Base-by-base conservation (phyloP, 345 rosid genomes). In the Durio zibethinus region DNA sequence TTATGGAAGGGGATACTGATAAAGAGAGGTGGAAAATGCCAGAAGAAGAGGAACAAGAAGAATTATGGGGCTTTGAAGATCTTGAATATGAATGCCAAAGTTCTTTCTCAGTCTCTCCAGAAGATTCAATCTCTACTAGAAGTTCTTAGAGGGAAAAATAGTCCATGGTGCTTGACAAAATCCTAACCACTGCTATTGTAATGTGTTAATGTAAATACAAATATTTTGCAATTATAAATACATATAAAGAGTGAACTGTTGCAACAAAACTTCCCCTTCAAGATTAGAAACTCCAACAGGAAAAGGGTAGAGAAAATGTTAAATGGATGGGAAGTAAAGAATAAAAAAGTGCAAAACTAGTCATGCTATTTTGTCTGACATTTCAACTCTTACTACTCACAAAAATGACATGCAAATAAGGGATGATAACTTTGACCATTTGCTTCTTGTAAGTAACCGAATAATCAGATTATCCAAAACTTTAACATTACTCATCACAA, bases 11-110 rank as follows among this genome's bases (percentile, higher is more conserved):
- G 56, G 86, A 93, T 29, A 75, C 82, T 27, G 93, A 89, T 35
- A 78, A 82, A 40, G 98, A 91, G 76, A 89, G 80, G 79, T 96
- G 99, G 99, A 88, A 85, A 80, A 90, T 91, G 95, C 88, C 92
- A 5, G 88, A 85, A 79, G 93, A 86, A 77, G 91, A 93, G 80
- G 90, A 85, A 35, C 87, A 89, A 25, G 91, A 88, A 81, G 94
- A 92, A 65, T 86, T 93, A 74, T 93, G 92, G 97, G 98, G 97
- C 12, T 93, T 89, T 77, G 97, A 93, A 85, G 99, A 96, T 81
- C 86, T 96, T 27, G 99, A 92, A 77, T 85, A 84, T 72, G 91
- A 90, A 54, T 86, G 62, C 77, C 86, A 87, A 77, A 82, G 69
- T 74, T 88, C 93, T 62, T 84, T 82, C 83, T 88, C 93, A 11